Base-by-base conservation (phyloP, 208 protist genomes). In the Phytomonas francai region DNA sequence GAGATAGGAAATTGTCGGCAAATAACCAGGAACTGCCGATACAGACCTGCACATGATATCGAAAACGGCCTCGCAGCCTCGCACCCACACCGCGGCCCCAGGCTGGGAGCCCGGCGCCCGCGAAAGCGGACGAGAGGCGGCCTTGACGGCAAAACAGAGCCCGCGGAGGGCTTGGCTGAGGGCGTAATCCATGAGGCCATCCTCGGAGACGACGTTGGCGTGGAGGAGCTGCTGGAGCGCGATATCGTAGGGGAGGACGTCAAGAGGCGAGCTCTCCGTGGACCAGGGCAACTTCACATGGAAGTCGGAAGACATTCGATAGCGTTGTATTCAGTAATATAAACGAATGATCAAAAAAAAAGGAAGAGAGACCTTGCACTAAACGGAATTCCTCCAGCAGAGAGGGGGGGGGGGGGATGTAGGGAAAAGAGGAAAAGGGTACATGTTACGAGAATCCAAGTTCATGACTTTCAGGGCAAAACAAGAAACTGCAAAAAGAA, bases 131-230 rank as follows among this genome's bases (percentile, higher is more conserved):
- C 32, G 36, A 22, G 36, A 31, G 39, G 42, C 63, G 28, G n/a
- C 65, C 33, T 76, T 73, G 11, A 86, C 83, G 16, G 84, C 85
- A 63, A 84, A 78, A 3, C 76, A 45, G 3, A 95, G 25, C 4
- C 81, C 76, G 5, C 89, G 89, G 22, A 88, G 72, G 0, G 89
- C 85, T 65, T 95, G 89, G 4, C 76, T 69, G 2, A 92, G 59
- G 27, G 71, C 62, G 70, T 95, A 95, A 67, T 91, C 87, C 31
- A 73, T 72, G 22, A 93, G 70, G 39, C 86, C 79, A 19, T 91
- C 87, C 32, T 95, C 87, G 14, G 62, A 71, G 54, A 60, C 70
- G 0, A 93, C 74, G 27, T 70, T 63, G 7, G 76, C 74, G 12
- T 79, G 73, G 30, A 91, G 31, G 6, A 95, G 70, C 1, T 85